Conservation (phyloP, 2,329 filamentous ascomycete genomes). For the Incumbomyces lentus region DNA sequence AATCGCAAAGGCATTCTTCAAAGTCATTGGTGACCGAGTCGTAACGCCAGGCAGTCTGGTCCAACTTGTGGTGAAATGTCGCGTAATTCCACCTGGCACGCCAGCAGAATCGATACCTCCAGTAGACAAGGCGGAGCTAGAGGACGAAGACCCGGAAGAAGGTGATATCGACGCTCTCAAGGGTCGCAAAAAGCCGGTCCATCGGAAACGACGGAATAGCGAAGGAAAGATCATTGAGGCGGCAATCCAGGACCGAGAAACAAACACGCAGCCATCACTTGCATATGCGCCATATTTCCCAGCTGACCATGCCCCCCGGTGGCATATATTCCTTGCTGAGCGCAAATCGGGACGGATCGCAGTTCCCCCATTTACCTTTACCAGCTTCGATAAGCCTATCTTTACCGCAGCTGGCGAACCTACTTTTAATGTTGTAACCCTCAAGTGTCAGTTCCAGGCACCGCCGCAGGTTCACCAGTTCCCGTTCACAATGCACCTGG, state of each 20-base stretch:
- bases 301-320: conserved; percentile 78
- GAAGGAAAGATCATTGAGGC: conserved; percentile 42
- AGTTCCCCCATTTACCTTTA: conserved; percentile 92
- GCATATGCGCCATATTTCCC: conserved; percentile 83
- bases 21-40: conserved; percentile 86
- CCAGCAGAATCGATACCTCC: conserved; percentile 57
- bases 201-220: conserved; percentile 53
- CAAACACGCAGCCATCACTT: conserved; percentile 66
- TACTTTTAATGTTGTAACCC: conserved; percentile 87
- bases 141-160: conserved; percentile 86
- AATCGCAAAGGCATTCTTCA: conserved; percentile 93
- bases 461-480: conserved; percentile 87
- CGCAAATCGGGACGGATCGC: conserved; percentile 92
- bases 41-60: conserved; percentile 89
- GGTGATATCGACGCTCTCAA: conserved; percentile 79
- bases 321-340: conserved; percentile 92
- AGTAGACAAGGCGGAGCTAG: conserved; percentile 67
- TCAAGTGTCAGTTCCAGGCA: conserved; percentile 94
- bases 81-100: conserved; percentile 77
- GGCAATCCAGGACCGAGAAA: conserved; percentile 42
- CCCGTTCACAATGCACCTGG: conserved; percentile 84
- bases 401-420: conserved; percentile 67
- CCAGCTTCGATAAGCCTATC: conserved; percentile 80
- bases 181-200: conserved; percentile 55
- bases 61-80: conserved; percentile 87